Evolutionary conservation across 1,139 yeast species (phyloP).

Genomic region (Suhomyces terraborum): DNA sequence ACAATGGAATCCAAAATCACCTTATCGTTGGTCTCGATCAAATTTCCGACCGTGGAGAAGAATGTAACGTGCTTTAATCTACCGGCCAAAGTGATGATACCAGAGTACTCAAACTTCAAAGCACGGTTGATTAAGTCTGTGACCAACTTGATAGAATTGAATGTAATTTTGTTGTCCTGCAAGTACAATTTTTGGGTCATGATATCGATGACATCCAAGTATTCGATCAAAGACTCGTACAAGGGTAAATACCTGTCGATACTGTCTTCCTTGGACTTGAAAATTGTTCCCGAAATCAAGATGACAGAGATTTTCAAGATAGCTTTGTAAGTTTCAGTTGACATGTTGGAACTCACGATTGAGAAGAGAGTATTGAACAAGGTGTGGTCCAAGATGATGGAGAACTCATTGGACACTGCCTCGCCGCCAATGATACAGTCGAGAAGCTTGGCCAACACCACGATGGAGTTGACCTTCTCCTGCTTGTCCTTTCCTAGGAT

Average conservation of each 20-base stretch:
- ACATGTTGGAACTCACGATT: constrained; percentile 47
- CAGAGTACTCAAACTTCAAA: constrained; percentile 40
- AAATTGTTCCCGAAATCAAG: constrained; percentile 48
- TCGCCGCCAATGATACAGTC: constrained; percentile 47
- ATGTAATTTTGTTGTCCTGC: constrained; percentile 48
- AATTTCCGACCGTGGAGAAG: constrained; percentile 43
- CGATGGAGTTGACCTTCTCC: constrained; percentile 55
- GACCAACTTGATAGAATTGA: constrained; percentile 48
- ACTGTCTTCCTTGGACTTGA: constrained; percentile 36
- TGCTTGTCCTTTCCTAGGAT: constrained; percentile 52
- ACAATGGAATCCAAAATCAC: constrained; percentile 36
- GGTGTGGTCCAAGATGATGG: constrained; percentile 41
- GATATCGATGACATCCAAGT: constrained; percentile 45
- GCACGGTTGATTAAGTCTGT: constrained; percentile 49
- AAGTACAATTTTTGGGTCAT: constrained; percentile 44
- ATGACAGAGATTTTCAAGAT: constrained; percentile 48
- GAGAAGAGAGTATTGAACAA: constrained; percentile 47
- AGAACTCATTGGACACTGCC: constrained; percentile 43
- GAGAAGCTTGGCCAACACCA: constrained; percentile 53
- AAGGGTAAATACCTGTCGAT: constrained; percentile 42
- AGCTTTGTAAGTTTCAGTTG: constrained; percentile 53
- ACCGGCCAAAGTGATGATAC: constrained; percentile 46
- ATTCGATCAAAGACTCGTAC: constrained; percentile 45
- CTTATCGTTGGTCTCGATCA: constrained; percentile 44
- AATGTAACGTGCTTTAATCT: constrained; percentile 49